Evolutionary conservation across 2,329 filamentous ascomycete species (phyloP), one percentile per base, ranked within the genome.

Genomic region (Phialemonium atrogriseum): DNA sequence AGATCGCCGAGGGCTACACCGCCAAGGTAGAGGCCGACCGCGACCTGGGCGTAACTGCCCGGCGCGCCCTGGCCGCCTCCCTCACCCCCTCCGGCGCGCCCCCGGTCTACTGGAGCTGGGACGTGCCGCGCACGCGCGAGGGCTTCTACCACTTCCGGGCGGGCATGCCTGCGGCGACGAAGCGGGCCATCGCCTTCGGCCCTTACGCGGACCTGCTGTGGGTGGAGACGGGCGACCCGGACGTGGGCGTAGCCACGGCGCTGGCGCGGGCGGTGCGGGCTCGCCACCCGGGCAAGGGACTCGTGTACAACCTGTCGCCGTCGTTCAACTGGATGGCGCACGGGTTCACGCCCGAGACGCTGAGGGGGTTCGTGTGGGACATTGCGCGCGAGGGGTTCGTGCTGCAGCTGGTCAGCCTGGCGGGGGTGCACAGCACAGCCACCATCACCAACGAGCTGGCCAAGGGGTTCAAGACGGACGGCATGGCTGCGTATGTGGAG

Each of bases 281-380:
- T 0, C 65, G 61, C 4, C 67, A 75, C 47, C 85, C 87, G 0
- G 77, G 75, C 38, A 96, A 96, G 71, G 83, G 84, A 21, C 73
- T 98, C 15, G 89, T 96, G 1, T 98, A 98, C 65, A 98, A 98
- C 62, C 73, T 98, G 2, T 88, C 81, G 5, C 91, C 91, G 1
- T 94, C 85, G 7, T 98, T 98, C 72, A 96, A 98, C 68, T 98
- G 91, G 91, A 91, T 93, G 77, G 78, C 78, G 9, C 88, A 96
- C 54, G 91, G 89, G 18, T 98, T 96, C 60, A 80, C 74, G 4
- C 77, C 87, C 41, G 78, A 77, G 39, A 80, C 81, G 5, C 70
- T 98, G 34, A 86, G 83, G 62, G 86, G 76, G 5, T 98, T 98
- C 57, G 84, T 98, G 47, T 96, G 89, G 89, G 89, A 96, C 55